Base-by-base conservation (phyloP, 441 rosid species). In the Euphorbia schlechtendalii region DNA sequence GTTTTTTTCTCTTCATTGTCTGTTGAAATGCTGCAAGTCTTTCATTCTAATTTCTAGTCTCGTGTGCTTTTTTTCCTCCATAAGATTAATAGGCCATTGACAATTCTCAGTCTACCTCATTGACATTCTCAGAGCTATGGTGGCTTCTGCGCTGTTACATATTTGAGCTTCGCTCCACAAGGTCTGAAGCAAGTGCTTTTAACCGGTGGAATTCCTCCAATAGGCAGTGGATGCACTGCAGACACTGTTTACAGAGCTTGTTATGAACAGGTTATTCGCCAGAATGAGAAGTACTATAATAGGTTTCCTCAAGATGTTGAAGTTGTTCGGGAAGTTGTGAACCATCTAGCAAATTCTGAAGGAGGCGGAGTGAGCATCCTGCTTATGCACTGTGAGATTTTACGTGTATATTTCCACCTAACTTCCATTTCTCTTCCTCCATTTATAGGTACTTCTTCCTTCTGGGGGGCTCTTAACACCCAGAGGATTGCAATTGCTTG, bases 171-270 rank as follows among this genome's bases (percentile, higher is more conserved):
- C 73, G 97, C 97, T 24, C 93, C 99, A 0, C 76, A 83, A 80
- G 99, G 99, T 68, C 82, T 90, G 30, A 88, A 82, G 76, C 97
- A 89, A 85, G 97, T 80, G 66, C 86, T 94, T 66, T 52, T 94
- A 74, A 89, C 99, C 27, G 99, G 99, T 64, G 99, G 99, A 73
- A 89, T 80, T 25, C 99, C 99, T 67, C 96, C 96, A 13, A 49
- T 89, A 43, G 86, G 83, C 14, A 76, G 81, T 64, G 76, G 86
- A 48, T 94, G 96, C 68, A 70, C 92, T 61, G 97, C 96, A 6
- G 93, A 87, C 74, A 58, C 74, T 69, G 87, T 83, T 55, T 90
- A 90, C 62, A 74, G 73, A 68, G 86, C 79, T 60, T 76, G 90
- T 77, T 72, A 66, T 73, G 79, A 80, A 58, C 89, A 77, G 64